Base-by-base conservation (phyloP, 2,329 filamentous ascomycete genomes). In the Lithohypha guttulata region DNA sequence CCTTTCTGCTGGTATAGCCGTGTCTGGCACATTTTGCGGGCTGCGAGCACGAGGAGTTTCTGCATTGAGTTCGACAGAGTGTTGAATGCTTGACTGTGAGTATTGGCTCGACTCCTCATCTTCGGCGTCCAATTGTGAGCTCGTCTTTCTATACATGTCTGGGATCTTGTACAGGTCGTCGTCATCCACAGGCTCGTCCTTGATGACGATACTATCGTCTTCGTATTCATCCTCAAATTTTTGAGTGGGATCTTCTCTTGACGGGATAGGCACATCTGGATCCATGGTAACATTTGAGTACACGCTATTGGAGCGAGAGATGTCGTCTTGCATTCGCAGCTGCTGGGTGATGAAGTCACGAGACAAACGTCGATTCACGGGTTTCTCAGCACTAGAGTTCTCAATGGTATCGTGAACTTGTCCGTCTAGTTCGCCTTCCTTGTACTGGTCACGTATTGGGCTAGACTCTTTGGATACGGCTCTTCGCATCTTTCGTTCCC, bases 281-380 rank as follows among this genome's bases (percentile, higher is more conserved):
- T 96, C 86, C 43, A 85, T 11, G 14, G 26, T 39, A 7, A 27
- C 35, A 8, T 17, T 18, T 9, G 35, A 51, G 69, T 71, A 32
- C 71, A 66, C 44, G 59, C 49, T 50, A 42, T 42, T 48, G 5
- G 46, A 46, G 33, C 47, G 65, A 57, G 59, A 84, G 61, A 81
- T 82, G 51, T 40, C 23, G 57, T 60, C 56, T 91, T 84, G 40
- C 14, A 38, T 37, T n/a, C 44, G 43, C 20, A 95, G 80, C 46
- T 89, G 85, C 38, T 84, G 79, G 52, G 96, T 68, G 51, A 96
- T 96, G 0, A 87, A 94, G 57, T 96, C 91, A 25, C 89, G 77
- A 6, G 89, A 95, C 11, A 52, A 34, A 25, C 45, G 47, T 17
- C 45, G 42, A 21, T 39, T 13, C n/a, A 39, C 43, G 9, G 44